A percentile compares a stretch with the other conserved stretches of the same genome.
phyloP scores from a whole-genome alignment of 2,329 filamentous ascomycete species.

The Aspergillus sp. region DNA sequence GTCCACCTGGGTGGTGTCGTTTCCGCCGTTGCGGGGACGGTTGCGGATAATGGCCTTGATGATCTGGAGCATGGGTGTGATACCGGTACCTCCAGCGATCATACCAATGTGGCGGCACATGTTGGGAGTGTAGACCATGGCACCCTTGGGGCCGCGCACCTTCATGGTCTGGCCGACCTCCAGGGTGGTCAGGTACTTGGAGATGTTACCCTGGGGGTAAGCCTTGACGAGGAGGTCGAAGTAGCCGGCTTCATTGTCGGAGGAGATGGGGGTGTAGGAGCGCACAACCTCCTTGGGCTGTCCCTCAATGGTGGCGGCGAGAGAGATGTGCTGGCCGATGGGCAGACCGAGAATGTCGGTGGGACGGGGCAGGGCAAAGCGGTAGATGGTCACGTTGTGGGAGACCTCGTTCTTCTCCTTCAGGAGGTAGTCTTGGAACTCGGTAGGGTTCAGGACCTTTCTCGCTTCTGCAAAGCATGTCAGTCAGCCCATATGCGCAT shows the following conservation, averaged over 20 bases:
- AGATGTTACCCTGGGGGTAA: slow-evolving; percentile 97
- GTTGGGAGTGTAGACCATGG: slow-evolving; percentile 96
- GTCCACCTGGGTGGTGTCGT: slow-evolving; percentile 85
- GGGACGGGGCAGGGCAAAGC: slow-evolving; percentile 78
- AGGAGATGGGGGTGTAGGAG: slow-evolving; percentile 89
- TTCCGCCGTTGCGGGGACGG: slow-evolving; percentile 62
- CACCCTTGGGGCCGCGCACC: slow-evolving; percentile 91
- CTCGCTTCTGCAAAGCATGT: slow-evolving; percentile 58
- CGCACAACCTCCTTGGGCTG: slow-evolving; percentile 79
- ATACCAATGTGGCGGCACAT: slow-evolving; percentile 96
- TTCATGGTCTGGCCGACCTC: slow-evolving; percentile 84
- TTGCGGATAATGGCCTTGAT: slow-evolving; percentile 86
- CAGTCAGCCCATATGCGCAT: slow-evolving; percentile 12
- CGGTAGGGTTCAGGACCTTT: slow-evolving; percentile 81
- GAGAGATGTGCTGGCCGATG: slow-evolving; percentile 98
- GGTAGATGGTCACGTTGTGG: slow-evolving; percentile 98
- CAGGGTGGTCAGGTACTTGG: slow-evolving; percentile 82
- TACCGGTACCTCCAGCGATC: slow-evolving; percentile 96
- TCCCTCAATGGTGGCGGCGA: slow-evolving; percentile 78
- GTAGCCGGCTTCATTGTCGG: slow-evolving; percentile 83
- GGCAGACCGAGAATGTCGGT: slow-evolving; percentile 88
- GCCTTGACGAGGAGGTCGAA: slow-evolving; percentile 98
- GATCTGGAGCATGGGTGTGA: slow-evolving; percentile 97
- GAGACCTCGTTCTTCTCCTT: slow-evolving; percentile 94
- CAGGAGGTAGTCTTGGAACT: slow-evolving; percentile 89